Evolutionary conservation across 2,329 filamentous ascomycete species (phyloP).

Genomic region (Amylocarpus encephaloides): DNA sequence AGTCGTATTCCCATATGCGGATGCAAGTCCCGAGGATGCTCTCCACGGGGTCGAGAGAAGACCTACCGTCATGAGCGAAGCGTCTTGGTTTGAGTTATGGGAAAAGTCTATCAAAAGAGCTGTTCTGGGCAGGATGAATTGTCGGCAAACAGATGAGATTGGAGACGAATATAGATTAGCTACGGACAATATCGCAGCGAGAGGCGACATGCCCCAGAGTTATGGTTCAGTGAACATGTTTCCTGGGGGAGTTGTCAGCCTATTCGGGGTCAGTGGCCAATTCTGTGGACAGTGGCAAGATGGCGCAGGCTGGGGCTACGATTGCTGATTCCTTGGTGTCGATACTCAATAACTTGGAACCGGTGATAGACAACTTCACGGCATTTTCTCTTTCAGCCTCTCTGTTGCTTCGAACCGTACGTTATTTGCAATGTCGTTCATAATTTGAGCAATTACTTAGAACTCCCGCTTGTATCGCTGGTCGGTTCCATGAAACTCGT

Average conservation of each 20-base stretch:
- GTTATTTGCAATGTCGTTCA: no score
- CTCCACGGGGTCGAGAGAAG: conserved; percentile 10
- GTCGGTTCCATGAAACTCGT: no score
- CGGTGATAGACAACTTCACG: no score
- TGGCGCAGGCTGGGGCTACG: conserved; percentile 4
- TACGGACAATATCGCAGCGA: conserved; percentile 23
- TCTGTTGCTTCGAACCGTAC: no score
- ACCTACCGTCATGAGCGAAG: conserved; percentile 35
- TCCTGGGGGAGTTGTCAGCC: not conserved
- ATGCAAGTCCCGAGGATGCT: conserved; percentile 11
- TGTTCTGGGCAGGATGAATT: conserved; percentile 44
- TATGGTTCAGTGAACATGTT: not conserved
- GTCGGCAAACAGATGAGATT: conserved; percentile 43
- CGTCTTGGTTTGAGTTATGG: conserved; percentile 59
- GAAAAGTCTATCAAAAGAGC: conserved; percentile 51
- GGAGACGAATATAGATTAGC: conserved; percentile 49
- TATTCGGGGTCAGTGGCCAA: not conserved
- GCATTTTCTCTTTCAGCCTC: no score
- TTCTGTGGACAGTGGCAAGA: conserved; percentile 7
- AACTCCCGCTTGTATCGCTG: no score
- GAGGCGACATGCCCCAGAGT: conserved; percentile 6
- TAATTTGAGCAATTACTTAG: no score
- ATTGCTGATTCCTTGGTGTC: not conserved
- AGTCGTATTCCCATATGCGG: conserved; percentile 41
- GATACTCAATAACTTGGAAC: not conserved